These are phyloP conservation scores for Penicillium sp. DNA, from an alignment of 2,329 filamentous ascomycete genomes.

Conservation along the genomic window DNA sequence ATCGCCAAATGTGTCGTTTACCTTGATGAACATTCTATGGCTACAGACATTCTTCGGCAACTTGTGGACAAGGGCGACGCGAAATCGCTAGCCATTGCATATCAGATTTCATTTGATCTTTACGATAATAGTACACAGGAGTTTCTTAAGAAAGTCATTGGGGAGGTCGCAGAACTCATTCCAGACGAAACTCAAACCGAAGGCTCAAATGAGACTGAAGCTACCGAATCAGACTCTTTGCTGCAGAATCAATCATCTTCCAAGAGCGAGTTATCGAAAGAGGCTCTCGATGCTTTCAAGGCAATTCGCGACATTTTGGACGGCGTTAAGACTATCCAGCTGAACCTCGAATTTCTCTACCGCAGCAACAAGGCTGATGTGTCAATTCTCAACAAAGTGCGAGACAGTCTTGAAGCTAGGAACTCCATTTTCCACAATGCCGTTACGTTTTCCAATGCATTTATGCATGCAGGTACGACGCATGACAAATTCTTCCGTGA, in stretches of 20 bases:
- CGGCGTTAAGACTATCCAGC: constrained; percentile 86
- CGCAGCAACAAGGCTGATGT: constrained; percentile 91
- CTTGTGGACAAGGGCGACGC: constrained; percentile 76
- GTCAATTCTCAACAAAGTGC: constrained; percentile 90
- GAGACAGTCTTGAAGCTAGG: constrained; percentile 88
- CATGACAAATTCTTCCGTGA: constrained; percentile 98
- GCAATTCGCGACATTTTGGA: constrained; percentile 65
- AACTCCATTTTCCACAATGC: constrained; percentile 99
- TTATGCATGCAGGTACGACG: constrained; percentile 98
- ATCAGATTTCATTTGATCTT: constrained; percentile 96
- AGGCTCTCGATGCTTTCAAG: constrained; percentile 52
- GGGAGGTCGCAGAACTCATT: constrained; percentile 67
- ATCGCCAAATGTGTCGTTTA: constrained; percentile 98
- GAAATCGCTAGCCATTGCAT: constrained; percentile 77
- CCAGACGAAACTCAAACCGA: constrained; percentile 49
- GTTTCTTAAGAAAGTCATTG: constrained; percentile 68
- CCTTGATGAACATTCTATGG: constrained; percentile 85
- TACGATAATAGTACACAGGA: constrained; percentile 99
- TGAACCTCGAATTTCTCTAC: constrained; percentile 95
- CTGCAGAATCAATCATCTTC: constrained; percentile 48
- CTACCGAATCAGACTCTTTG: constrained; percentile 57
- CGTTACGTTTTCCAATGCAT: constrained; percentile 95
- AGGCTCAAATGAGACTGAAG: constrained; percentile 50
- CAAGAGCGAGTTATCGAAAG: constrained; percentile 48
- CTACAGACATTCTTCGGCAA: constrained; percentile 76